These are phyloP conservation scores for Leccinum fuscescens DNA, from an alignment of 1,284 basidiomycete genomes.

Conservation along the genomic window DNA sequence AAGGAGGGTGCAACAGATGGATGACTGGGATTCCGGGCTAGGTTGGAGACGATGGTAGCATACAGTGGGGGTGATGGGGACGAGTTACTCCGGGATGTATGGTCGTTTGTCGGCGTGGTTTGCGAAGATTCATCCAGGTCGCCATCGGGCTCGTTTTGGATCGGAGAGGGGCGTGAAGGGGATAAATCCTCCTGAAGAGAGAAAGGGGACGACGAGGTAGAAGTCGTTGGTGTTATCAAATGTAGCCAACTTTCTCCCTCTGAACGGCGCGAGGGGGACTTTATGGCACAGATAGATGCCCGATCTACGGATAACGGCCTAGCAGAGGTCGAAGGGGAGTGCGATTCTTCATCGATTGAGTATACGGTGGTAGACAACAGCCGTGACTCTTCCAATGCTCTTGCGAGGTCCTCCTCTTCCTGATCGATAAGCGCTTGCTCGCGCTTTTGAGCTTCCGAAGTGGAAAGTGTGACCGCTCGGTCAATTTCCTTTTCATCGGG, in stretches of 20 bases:
- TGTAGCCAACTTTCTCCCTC: conserved; percentile 37
- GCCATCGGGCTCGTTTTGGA: conserved; percentile 6
- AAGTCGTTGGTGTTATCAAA: conserved; percentile 31
- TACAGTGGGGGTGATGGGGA: conserved; percentile 27
- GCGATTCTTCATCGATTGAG: conserved; percentile 15
- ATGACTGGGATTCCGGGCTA: conserved; percentile 13
- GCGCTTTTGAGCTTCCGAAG: conserved; percentile 44
- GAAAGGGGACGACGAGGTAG: conserved; percentile 24
- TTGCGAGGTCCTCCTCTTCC: conserved; percentile 66
- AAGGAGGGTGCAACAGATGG: conserved; percentile 11
- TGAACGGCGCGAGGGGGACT: conserved; percentile 14
- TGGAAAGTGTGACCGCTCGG: conserved; percentile 52
- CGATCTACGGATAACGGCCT: conserved; percentile 17
- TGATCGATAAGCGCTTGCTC: conserved; percentile 34
- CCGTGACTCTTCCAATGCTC: conserved; percentile 61
- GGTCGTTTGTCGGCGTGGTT: conserved; percentile 8
- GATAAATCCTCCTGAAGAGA: conserved; percentile 13
- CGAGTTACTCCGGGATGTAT: conserved; percentile 7
- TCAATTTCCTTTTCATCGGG: conserved; percentile 36
- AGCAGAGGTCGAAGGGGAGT: conserved; percentile 7
- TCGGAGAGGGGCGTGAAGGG: background rate
- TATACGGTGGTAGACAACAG: conserved; percentile 24
- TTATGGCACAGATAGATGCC: conserved; percentile 14
- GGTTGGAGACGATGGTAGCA: conserved; percentile 25
- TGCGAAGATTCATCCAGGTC: conserved; percentile 6